These are phyloP conservation scores for Teunomyces lycoperdinae DNA, from an alignment of 805 yeast genomes.

Conservation along the genomic window DNA sequence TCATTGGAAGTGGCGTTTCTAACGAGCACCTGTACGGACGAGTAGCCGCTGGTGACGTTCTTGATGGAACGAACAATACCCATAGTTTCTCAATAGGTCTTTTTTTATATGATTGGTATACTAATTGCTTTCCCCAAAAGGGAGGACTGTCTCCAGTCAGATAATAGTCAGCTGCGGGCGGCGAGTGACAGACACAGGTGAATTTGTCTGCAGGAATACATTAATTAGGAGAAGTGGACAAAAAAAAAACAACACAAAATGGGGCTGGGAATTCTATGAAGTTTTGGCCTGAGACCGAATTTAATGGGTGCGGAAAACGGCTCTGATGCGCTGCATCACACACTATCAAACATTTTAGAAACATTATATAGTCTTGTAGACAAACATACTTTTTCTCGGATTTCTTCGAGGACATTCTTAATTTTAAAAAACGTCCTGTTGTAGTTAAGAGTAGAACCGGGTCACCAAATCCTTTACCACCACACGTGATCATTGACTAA, in stretches of 20 bases:
- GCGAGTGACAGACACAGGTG: not conserved
- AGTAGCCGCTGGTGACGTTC: slow-evolving; percentile 87
- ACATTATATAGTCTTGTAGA: too few relatives aligned
- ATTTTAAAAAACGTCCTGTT: too few relatives aligned
- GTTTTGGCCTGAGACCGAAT: too few relatives aligned
- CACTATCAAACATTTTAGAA: too few relatives aligned
- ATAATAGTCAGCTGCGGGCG: not conserved
- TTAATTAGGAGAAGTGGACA: too few relatives aligned
- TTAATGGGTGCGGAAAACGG: too few relatives aligned
- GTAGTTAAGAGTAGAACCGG: not conserved
- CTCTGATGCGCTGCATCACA: too few relatives aligned
- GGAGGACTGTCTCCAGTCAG: not conserved
- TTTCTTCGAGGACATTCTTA: too few relatives aligned
- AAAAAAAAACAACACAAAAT: too few relatives aligned
- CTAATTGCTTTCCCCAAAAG: not conserved
- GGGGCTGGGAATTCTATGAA: too few relatives aligned
- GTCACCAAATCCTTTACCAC: not conserved
- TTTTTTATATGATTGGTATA: too few relatives aligned
- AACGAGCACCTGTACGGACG: slow-evolving; percentile 80
- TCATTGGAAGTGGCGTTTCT: slow-evolving; percentile 93
- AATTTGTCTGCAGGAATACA: not conserved
- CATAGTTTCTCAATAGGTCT: not conserved
- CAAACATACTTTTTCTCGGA: too few relatives aligned
- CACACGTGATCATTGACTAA: slow-evolving; percentile 1
- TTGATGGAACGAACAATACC: slow-evolving; percentile 74